phyloP scores from a whole-genome alignment of 1,139 yeast genomes.

The Geotrichum klebahnii region DNA sequence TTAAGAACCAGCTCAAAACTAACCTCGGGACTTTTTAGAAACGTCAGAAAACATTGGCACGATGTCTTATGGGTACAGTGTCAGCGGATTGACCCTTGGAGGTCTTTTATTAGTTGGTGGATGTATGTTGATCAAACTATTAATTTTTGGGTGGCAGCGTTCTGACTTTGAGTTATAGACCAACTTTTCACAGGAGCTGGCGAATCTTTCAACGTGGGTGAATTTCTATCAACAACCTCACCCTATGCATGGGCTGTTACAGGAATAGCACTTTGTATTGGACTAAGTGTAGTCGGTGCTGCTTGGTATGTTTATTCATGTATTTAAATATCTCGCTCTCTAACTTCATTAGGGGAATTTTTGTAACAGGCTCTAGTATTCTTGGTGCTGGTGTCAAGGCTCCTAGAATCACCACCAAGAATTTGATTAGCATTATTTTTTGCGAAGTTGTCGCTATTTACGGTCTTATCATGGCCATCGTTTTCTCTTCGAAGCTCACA shows the following conservation, averaged over 20 bases:
- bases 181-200: slow-evolving; percentile 91
- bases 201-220: slow-evolving; percentile 84
- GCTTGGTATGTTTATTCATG: slow-evolving; percentile 59
- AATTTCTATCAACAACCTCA: slow-evolving; percentile 75
- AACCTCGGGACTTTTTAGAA: background rate
- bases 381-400: slow-evolving; percentile 98
- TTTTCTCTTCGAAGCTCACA: slow-evolving; percentile 85
- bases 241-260: slow-evolving; percentile 97
- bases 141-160: no score
- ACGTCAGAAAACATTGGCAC: background rate
- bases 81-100: slow-evolving; percentile 13
- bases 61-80: slow-evolving; percentile 20
- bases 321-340: background rate
- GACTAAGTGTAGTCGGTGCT: slow-evolving; percentile 93
- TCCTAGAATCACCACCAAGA: slow-evolving; percentile 95
- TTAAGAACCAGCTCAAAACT: background rate
- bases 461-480: slow-evolving; percentile 97
- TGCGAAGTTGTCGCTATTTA: slow-evolving; percentile 99
- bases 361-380: slow-evolving; percentile 89
- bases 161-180: slow-evolving; percentile 43
- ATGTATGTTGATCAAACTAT: no score
- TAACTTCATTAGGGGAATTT: slow-evolving; percentile 59
- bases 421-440: slow-evolving; percentile 91
- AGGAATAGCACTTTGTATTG: slow-evolving; percentile 91
- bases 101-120: slow-evolving; percentile 31